Base-by-base conservation (phyloP, 257 asterid species). In the Hygrophila difformis region DNA sequence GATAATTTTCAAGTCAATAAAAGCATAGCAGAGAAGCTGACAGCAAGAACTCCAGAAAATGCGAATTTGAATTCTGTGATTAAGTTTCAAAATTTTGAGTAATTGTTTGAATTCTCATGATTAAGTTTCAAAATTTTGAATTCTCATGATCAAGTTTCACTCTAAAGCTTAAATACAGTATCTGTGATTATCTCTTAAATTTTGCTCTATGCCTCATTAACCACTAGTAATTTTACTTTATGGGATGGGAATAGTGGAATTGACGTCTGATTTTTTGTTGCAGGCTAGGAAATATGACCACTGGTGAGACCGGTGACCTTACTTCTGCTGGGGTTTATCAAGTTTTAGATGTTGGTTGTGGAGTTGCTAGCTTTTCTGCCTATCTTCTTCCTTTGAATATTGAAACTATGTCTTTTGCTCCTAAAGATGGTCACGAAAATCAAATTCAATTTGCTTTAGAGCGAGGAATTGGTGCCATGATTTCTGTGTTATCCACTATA, bases 361-460 rank as follows among this genome's bases (percentile, higher is more conserved):
- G 94, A 9, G 94, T 89, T 49, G 94, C 98, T 65, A 89, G 98
- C 75, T 89, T 89, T 76, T 89, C 96, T 0, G 98, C 94, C 16
- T 89, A 79, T 72, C 94, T 85, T 68, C 85, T 81, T 49, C 84
- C 93, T 39, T 68, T 78, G 47, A 53, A 72, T 64, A 77, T 89
- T 56, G 84, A 77, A 47, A 82, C 98, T 13, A 72, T 82, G 94
- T 85, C 98, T 22, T 77, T 89, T 61, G 98, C 96, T 45, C 96
- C 98, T 5, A 82, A 85, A 68, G 94, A 85, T 53, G 86, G 86
- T 48, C 98, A 89, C 38, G 96, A 85, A 68, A 89, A 89, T 62
- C 96, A 89, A 62, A 85, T 89, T 60, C 96, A 89, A 49, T 89
- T 89, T 61, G 93, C 96, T 39, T 68, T 82, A 59, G 98, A 85